Conservation (phyloP, 2,329 filamentous ascomycete genomes). For the Cladophialophora carrionii region DNA sequence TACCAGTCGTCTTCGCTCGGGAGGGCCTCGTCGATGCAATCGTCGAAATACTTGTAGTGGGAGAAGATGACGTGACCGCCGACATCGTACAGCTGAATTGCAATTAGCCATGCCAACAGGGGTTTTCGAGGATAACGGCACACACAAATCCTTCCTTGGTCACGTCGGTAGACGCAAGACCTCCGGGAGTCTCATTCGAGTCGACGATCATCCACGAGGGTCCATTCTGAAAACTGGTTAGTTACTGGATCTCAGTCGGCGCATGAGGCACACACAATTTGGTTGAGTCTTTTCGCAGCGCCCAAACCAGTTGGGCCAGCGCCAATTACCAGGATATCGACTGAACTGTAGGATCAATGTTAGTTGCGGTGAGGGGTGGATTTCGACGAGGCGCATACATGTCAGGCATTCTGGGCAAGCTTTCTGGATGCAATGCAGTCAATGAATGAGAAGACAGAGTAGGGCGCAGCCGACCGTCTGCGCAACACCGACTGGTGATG, state of each 20-base stretch:
- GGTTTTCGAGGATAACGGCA: background rate
- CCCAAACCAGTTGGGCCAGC: conserved; percentile 96
- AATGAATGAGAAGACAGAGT: conserved; percentile 7
- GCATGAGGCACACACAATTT: conserved; percentile 70
- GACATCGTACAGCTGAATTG: conserved; percentile 89
- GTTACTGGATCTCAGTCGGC: background rate
- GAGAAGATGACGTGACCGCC: conserved; percentile 99
- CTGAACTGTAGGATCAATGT: conserved; percentile 63
- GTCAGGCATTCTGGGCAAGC: conserved; percentile 27
- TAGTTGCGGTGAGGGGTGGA: conserved; percentile 13
- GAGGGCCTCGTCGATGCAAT: conserved; percentile 95
- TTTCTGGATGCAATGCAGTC: conserved; percentile 3
- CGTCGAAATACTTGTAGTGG: conserved; percentile 99
- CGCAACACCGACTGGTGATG: background rate
- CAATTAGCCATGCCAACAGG: conserved; percentile 10
- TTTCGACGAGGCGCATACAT: conserved; percentile 14
- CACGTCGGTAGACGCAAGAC: conserved; percentile 91
- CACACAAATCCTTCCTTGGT: conserved; percentile 71
- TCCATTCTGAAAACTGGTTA: conserved; percentile 65
- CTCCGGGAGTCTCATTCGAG: conserved; percentile 86
- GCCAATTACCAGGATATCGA: conserved; percentile 97
- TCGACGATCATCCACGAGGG: conserved; percentile 97
- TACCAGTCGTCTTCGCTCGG: conserved; percentile 95
- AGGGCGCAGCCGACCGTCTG: background rate
- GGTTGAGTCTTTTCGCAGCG: conserved; percentile 95